phyloP scores from a whole-genome alignment of 306 rosid species.

The Rosa chinensis region DNA sequence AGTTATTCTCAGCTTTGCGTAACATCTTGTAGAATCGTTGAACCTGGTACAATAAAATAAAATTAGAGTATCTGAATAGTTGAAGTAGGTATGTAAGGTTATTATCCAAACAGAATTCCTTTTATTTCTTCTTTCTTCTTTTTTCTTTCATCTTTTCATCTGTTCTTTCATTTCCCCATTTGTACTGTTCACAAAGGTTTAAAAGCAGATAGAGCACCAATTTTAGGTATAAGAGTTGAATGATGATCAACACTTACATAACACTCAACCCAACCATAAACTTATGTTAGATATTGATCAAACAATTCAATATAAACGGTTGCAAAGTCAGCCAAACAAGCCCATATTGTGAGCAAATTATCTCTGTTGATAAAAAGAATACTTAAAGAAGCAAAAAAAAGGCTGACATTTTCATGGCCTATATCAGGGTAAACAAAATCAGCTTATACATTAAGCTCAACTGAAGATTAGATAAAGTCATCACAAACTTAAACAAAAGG shows the following conservation, averaged over 20 bases:
- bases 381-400: no score
- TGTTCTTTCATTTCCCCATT: neutral
- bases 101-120: neutral
- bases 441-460: neutral
- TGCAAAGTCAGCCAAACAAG: neutral
- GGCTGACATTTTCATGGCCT: neutral
- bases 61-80: constrained; percentile 4
- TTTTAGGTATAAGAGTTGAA: neutral
- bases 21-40: constrained; percentile 75
- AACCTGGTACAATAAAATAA: constrained; percentile 46
- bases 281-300: neutral
- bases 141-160: neutral
- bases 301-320: neutral
- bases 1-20: constrained; percentile 69
- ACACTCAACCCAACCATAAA: neutral
- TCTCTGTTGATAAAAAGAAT: neutral
- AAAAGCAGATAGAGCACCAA: neutral
- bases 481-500: neutral
- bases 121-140: neutral
- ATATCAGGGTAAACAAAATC: constrained; percentile 6
- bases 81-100: neutral
- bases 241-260: neutral
- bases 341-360: neutral
- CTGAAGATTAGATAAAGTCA: neutral
- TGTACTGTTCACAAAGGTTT: neutral